Percentiles rank a stretch among this genome's conserved stretches.
Evolutionary conservation across 192 early-diverging fungal species (phyloP).

Genomic region (Backusella luteola): DNA sequence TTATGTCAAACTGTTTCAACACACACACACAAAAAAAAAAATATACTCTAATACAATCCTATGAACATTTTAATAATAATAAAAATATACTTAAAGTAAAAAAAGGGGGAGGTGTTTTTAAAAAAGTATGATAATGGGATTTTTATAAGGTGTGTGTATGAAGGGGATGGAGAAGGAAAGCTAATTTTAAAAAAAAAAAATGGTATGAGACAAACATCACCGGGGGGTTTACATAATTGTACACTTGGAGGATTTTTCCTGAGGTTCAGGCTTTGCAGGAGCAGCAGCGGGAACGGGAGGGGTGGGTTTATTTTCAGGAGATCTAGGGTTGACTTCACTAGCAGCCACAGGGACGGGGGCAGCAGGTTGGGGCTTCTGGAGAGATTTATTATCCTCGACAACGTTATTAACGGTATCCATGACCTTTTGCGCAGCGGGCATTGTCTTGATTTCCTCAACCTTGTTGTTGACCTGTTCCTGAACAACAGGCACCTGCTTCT

Average conservation of each 20-base stretch:
- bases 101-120: too few relatives aligned
- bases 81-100: too few relatives aligned
- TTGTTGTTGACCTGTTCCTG: background rate
- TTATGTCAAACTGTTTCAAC: background rate
- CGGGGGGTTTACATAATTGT: constrained; percentile 1
- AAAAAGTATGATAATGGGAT: too few relatives aligned
- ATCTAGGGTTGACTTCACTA: constrained; percentile 10
- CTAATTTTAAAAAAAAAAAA: background rate
- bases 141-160: background rate
- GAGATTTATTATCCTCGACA: background rate
- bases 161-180: background rate
- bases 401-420: background rate
- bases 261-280: background rate
- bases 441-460: constrained; percentile 1
- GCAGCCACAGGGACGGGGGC: constrained; percentile 4
- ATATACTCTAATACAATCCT: too few relatives aligned
- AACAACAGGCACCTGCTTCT: background rate
- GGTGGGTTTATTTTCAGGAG: background rate
- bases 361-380: constrained; percentile 4
- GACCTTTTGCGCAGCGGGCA: background rate
- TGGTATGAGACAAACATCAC: background rate
- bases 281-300: background rate
- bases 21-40: too few relatives aligned
- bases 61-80: too few relatives aligned
- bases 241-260: constrained; percentile 1